phyloP scores from a whole-genome alignment of 2,329 filamentous ascomycete genomes.

The Hypoxylon sp. region DNA sequence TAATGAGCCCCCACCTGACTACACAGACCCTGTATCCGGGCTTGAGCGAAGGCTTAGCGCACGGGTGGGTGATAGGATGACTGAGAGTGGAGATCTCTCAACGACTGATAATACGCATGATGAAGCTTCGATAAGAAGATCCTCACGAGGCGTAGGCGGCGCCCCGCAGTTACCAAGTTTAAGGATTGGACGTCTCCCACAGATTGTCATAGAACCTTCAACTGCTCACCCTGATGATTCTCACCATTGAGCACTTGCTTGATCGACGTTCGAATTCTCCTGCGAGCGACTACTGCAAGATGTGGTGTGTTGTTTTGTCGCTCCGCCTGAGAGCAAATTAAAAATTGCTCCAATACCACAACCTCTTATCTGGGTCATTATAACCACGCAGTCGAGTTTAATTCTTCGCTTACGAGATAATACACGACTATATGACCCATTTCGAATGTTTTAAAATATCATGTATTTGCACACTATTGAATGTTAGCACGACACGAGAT shows the following conservation, averaged over 20 bases:
- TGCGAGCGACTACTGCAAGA: neutral
- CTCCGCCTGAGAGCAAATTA: neutral
- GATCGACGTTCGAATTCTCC: neutral
- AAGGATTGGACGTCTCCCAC: constrained; percentile 64
- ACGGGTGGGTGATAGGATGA: constrained; percentile 52
- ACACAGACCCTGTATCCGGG: constrained; percentile 59
- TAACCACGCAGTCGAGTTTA: neutral
- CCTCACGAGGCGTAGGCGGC: constrained; percentile 57
- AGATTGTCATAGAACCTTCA: constrained; percentile 72
- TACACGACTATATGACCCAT: constrained; percentile 16
- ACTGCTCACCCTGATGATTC: constrained; percentile 55
- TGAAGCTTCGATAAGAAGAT: constrained; percentile 46
- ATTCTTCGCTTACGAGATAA: neutral
- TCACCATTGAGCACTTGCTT: constrained; percentile 5
- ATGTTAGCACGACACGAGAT: constrained; percentile 15
- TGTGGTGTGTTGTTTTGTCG: neutral
- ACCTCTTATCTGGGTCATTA: neutral
- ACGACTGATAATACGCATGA: constrained; percentile 31
- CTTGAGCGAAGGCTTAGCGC: constrained; percentile 54
- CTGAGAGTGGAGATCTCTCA: constrained; percentile 48
- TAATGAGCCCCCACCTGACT: constrained; percentile 67
- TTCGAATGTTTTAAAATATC: constrained; percentile 14
- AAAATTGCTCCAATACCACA: neutral
- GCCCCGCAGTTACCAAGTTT: constrained; percentile 68
- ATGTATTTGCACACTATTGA: constrained; percentile 4